Evolutionary conservation across 2,329 filamentous ascomycete genomes (phyloP).

Genomic region (Pseudogymnoascus sp.): DNA sequence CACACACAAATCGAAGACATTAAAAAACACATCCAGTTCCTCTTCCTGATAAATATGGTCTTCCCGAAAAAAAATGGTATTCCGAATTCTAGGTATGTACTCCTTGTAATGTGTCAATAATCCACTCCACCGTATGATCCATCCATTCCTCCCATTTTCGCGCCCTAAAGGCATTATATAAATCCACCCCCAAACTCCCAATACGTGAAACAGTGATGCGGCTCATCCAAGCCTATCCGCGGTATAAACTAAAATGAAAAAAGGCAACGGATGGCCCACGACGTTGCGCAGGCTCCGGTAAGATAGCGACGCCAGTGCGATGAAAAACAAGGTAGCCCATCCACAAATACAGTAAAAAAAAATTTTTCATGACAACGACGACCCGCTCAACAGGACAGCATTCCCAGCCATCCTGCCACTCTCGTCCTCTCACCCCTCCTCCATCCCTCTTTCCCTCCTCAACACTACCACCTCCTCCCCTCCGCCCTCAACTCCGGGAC

Average conservation of each 20-base stretch:
- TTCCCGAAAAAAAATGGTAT: background rate
- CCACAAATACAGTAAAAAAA: background rate
- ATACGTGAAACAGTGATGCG: background rate
- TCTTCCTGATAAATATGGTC: background rate
- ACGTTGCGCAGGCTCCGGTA: background rate
- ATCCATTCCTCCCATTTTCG: background rate
- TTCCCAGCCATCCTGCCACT: background rate
- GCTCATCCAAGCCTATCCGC: background rate
- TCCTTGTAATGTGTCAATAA: background rate
- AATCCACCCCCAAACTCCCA: background rate
- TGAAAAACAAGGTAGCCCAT: background rate
- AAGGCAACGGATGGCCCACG: background rate
- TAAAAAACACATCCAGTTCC: background rate
- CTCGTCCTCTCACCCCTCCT: background rate
- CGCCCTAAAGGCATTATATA: background rate
- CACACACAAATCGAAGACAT: background rate
- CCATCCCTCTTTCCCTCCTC: background rate
- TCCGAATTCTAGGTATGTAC: background rate
- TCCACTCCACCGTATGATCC: background rate
- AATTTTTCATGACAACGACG: background rate
- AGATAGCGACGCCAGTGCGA: background rate
- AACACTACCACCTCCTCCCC: conserved; percentile 39
- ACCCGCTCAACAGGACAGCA: background rate
- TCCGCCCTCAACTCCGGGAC: conserved; percentile 57
- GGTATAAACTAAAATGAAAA: background rate